phyloP scores from a whole-genome alignment of 345 rosid genomes.

The Aquilaria yunnanensis region DNA sequence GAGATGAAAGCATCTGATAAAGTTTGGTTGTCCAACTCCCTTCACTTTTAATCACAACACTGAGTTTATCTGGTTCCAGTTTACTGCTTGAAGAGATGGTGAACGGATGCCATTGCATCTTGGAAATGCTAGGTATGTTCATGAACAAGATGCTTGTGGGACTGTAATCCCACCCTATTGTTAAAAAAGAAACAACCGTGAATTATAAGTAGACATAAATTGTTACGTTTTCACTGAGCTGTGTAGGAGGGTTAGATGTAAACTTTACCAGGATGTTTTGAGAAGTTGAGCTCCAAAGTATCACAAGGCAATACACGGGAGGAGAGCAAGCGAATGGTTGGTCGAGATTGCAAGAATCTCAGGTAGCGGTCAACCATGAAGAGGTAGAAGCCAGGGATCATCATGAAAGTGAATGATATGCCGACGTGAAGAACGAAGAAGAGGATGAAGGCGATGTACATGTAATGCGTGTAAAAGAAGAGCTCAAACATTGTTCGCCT shows the following conservation, averaged over 20 bases:
- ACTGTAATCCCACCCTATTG: constrained; percentile 51
- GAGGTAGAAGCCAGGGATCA: constrained; percentile 79
- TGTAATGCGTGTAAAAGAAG: constrained; percentile 72
- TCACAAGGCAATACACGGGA: constrained; percentile 60
- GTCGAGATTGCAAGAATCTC: constrained; percentile 67
- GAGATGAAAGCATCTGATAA: constrained; percentile 51
- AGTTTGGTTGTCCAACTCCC: constrained; percentile 85
- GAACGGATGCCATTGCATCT: constrained; percentile 92
- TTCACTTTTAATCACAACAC: constrained; percentile 62
- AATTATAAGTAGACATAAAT: not conserved
- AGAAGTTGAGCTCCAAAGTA: constrained; percentile 64
- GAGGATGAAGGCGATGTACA: constrained; percentile 56
- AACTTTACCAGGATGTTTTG: constrained; percentile 43
- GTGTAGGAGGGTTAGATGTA: too few species aligned
- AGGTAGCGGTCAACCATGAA: constrained; percentile 71
- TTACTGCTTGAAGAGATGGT: constrained; percentile 64
- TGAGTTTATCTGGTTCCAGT: constrained; percentile 57
- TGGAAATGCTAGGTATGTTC: constrained; percentile 71
- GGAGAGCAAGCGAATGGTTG: constrained; percentile 40
- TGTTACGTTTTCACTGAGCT: too few species aligned
- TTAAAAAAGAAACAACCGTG: not conserved
- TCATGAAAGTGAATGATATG: constrained; percentile 38
- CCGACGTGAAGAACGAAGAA: constrained; percentile 69
- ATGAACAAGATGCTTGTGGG: constrained; percentile 68
- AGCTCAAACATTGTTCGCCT: constrained; percentile 66